Percentiles rank a stretch among this genome's conserved stretches.
phyloP scores from a whole-genome alignment of 352 stramenopile genomes.

The Globisporangium paddicum region DNA sequence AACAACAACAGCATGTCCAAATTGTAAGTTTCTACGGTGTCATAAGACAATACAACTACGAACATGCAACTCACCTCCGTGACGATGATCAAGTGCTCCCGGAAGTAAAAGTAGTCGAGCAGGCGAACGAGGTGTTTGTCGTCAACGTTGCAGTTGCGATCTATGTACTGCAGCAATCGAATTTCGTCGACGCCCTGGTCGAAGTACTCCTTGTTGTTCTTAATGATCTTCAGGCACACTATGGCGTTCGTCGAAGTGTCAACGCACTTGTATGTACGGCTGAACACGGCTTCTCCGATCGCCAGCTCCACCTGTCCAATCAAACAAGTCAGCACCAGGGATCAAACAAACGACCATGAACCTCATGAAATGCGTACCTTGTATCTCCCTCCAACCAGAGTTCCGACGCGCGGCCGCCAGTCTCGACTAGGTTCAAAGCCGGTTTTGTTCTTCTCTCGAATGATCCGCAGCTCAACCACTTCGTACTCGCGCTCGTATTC shows the following conservation, averaged over 20 bases:
- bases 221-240: constrained; percentile 98
- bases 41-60: background rate
- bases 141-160: constrained; percentile 80
- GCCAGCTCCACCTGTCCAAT: constrained; percentile 48
- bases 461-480: constrained; percentile 60
- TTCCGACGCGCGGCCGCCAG: constrained; percentile 54
- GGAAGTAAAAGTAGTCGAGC: constrained; percentile 94
- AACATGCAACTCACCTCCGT: constrained; percentile 88
- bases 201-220: constrained; percentile 99
- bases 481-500: constrained; percentile 57
- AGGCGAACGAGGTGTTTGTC: constrained; percentile 93
- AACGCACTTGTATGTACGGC: constrained; percentile 73
- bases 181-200: constrained; percentile 93
- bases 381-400: constrained; percentile 58
- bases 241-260: constrained; percentile 60
- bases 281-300: constrained; percentile 84
- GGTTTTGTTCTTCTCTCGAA: constrained; percentile 75
- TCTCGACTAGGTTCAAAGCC: constrained; percentile 80
- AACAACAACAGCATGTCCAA: background rate
- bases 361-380: constrained; percentile 24
- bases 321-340: constrained; percentile 21
- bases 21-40: background rate
- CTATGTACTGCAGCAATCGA: constrained; percentile 67
- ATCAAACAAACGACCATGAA: constrained; percentile 17
- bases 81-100: constrained; percentile 95